Base-by-base conservation (phyloP, 2,329 filamentous ascomycete genomes). In the Trichoderma atroviride region DNA sequence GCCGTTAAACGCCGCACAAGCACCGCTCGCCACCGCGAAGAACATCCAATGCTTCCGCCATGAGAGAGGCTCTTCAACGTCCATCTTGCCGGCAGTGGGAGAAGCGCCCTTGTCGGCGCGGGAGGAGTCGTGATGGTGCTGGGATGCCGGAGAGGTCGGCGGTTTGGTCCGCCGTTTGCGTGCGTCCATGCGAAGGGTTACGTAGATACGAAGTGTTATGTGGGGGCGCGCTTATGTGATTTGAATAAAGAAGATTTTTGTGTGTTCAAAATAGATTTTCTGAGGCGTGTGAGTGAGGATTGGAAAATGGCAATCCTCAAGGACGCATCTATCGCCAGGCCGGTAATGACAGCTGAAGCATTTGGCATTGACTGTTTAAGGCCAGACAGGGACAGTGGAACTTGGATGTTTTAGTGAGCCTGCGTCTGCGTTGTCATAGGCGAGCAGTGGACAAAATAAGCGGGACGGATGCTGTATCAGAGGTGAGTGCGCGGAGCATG, bases 1-100 rank as follows among this genome's bases (percentile, higher is more conserved):
- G 70, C 92, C 92, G 74, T 96, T 96, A 74, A 92, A 90, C 27
- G 92, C 91, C 37, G 92, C 92, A 75, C 91, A 94, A 65, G 87
- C 89, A 71, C 92, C 92, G 76, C 91, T 93, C 60, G 90, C 88
- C 53, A 94, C 78, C 53, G 92, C 91, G 71, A 91, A 86, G 62
- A 90, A 81, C 71, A 95, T 85, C 89, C 89, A 91, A 52, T 67
- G 64, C 64, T 52, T 35, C 31, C 64, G 58, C 64, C 64, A 67
- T 2, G 64, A 59, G 1, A 24, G 4, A 35, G 37, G 11, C 9
- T 52, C 40, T 6, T 7, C 40, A 5, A 14, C 3, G 11, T 67
- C 55, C 64, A 67, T 67, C 40, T 59, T 65, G 35, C 10, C 40
- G 31, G 27, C 16, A 6, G 13, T 24, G 29, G 61, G 1, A 24